Conservation (phyloP, 805 yeast species). For the Sungouiella blattae region DNA sequence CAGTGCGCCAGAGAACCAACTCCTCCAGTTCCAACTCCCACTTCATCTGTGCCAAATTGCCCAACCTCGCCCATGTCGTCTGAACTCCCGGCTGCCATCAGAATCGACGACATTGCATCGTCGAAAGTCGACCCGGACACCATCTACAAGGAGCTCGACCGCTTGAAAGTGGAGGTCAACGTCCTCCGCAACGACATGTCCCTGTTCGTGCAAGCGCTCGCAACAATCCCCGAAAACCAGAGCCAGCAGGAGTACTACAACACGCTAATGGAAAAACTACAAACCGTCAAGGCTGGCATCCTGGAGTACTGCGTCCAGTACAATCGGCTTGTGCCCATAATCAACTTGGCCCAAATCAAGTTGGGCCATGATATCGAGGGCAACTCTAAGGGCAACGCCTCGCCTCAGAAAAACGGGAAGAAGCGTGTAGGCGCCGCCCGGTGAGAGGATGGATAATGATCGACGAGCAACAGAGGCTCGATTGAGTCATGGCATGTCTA, state of each 20-base stretch:
- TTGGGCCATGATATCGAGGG: conserved; percentile 50
- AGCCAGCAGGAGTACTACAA: conserved; percentile 38
- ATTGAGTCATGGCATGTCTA: too few species aligned
- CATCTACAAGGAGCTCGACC: conserved; percentile 42
- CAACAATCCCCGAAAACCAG: conserved; percentile 27
- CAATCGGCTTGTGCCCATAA: conserved; percentile 46
- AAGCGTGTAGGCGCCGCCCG: too few species aligned
- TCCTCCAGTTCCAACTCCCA: too few species aligned
- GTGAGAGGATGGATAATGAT: too few species aligned
- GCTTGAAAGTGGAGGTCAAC: conserved; percentile 41
- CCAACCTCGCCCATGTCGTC: neutral
- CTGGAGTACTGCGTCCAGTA: conserved; percentile 43
- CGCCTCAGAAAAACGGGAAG: conserved; percentile 1
- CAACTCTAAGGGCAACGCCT: conserved; percentile 4
- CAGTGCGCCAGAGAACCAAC: too few species aligned
- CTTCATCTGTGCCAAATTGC: neutral
- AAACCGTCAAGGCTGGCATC: conserved; percentile 36
- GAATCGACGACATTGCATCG: conserved; percentile 43
- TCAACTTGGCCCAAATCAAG: conserved; percentile 48
- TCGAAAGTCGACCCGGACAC: conserved; percentile 37
- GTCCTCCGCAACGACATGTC: conserved; percentile 41
- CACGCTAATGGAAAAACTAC: conserved; percentile 32
- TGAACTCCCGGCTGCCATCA: conserved; percentile 25
- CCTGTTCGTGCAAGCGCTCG: conserved; percentile 33
- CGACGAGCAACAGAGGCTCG: too few species aligned